Percentiles rank a stretch among this genome's conserved stretches.
phyloP scores from a whole-genome alignment of 73 alveolate genomes.

The Stentor roeselii region DNA sequence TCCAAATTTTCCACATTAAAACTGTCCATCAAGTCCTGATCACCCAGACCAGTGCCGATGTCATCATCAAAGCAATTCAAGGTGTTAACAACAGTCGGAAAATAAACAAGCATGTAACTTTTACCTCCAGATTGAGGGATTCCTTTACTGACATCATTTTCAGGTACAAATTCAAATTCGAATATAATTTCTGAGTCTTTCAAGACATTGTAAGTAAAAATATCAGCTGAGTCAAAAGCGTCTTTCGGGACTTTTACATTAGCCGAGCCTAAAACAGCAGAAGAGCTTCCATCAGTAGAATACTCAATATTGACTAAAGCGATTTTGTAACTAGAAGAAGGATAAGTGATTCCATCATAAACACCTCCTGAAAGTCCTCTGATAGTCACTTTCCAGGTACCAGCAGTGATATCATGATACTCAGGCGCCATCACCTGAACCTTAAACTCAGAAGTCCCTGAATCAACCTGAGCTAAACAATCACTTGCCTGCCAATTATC shows the following conservation, averaged over 20 bases:
- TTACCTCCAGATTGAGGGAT: constrained; percentile 3
- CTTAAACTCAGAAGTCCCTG: not conserved
- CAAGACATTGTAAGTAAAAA: not conserved
- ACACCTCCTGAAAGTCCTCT: not conserved
- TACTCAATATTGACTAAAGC: not conserved
- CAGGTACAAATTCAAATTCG: not conserved
- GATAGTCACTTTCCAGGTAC: not conserved
- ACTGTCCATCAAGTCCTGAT: not conserved
- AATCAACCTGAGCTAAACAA: not conserved
- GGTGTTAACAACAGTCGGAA: not conserved
- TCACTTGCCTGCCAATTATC: not conserved
- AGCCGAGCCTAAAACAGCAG: not conserved
- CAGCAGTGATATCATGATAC: constrained; percentile 15
- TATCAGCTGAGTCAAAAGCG: not conserved
- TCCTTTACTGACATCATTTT: not conserved
- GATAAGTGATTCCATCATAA: constrained; percentile 8
- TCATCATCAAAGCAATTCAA: not conserved
- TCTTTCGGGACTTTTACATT: not conserved
- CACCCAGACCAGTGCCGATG: not conserved
- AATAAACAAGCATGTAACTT: not conserved
- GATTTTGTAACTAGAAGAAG: not conserved
- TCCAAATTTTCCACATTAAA: not conserved
- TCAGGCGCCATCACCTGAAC: constrained; percentile 1
- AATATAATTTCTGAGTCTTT: not conserved
- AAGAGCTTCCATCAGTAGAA: not conserved